Base-by-base conservation (phyloP, 768 basidiomycete species). In the Chlorophyllum brunneum region DNA sequence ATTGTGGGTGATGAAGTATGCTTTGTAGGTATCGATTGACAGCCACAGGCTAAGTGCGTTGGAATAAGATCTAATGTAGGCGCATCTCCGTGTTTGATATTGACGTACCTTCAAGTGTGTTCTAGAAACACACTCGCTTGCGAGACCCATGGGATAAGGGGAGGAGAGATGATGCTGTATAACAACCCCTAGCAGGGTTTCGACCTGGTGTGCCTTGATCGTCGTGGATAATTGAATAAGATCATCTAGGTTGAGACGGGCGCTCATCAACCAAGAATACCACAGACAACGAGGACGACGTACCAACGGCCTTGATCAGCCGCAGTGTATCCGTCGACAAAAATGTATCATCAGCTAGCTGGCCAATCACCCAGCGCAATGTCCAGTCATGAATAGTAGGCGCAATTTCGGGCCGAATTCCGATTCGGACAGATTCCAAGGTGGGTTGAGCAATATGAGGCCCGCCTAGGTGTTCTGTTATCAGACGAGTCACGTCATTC, bases 1-100 rank as follows among this genome's bases (percentile, higher is more conserved):
- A 85, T 9, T 81, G 72, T 3, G 78, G 69, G 56, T 88, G 83
- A 57, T 89, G 86, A 18, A 94, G 65, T 52, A 92, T 74, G 18
- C 76, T 80, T 71, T 95, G 92, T 1, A 95, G 64, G 40, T 82
- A 75, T 34, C 85, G 81, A 60, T 92, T 92, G 43, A 87, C 78
- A n/a, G 80, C 68, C 10, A 79, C 73, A 1, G 89, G 89, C 89
- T 79, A 5, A 11, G 16, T n/a, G 3, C n/a, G 49, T 5, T 34
- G 4, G 74, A 51, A 20, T 46, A 36, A 16, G n/a, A 27, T 57
- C n/a, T 47, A 38, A 44, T 38, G 41, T 31, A 49, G 45, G n/a
- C n/a, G n/a, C 5, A 18, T 27, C 49, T 9, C 1, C n/a, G 5
- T 18, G 23, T 15, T 26, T 11, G 20, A 38, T 36, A 13, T 27